phyloP scores from a whole-genome alignment of 257 asterid species.

The Orobanche coerulescens region DNA sequence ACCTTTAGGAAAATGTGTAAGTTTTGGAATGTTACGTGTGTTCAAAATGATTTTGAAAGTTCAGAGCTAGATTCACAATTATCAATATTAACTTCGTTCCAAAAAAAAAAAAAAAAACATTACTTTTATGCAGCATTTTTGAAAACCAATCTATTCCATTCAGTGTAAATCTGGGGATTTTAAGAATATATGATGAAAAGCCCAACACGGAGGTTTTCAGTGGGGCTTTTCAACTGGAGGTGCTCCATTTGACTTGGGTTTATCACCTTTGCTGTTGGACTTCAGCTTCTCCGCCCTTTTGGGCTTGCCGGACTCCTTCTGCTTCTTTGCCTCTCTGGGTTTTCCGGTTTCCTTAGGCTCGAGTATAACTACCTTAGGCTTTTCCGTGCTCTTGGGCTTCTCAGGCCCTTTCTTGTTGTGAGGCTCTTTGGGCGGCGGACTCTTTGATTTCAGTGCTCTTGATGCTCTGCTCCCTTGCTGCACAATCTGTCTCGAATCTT shows the following conservation, averaged over 20 bases:
- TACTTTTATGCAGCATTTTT: too few species aligned
- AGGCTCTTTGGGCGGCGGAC: slow-evolving; percentile 23
- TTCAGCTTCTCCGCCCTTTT: slow-evolving; percentile 26
- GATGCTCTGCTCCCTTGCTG: slow-evolving; percentile 49
- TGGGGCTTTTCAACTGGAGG: slow-evolving; percentile 24
- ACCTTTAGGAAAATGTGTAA: too few species aligned
- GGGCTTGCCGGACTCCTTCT: slow-evolving; percentile 28
- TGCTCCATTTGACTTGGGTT: slow-evolving; percentile 20
- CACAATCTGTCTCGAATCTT: slow-evolving; percentile 64
- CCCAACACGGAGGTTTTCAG: slow-evolving; percentile 27
- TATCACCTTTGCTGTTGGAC: slow-evolving; percentile 16
- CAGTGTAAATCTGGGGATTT: too few species aligned
- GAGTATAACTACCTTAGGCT: slow-evolving; percentile 23
- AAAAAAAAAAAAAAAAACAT: too few species aligned
- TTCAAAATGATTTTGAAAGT: too few species aligned
- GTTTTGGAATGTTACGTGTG: too few species aligned
- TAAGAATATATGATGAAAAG: too few species aligned
- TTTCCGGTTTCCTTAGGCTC: slow-evolving; percentile 35
- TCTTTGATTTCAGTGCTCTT: slow-evolving; percentile 50
- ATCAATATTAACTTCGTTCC: too few species aligned
- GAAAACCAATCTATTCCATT: too few species aligned
- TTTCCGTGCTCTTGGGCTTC: slow-evolving; percentile 26
- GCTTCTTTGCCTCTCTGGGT: slow-evolving; percentile 25
- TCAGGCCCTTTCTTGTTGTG: slow-evolving; percentile 15
- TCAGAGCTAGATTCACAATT: too few species aligned